Conservation (phyloP, 805 yeast genomes). For the Candida fluviatilis region DNA sequence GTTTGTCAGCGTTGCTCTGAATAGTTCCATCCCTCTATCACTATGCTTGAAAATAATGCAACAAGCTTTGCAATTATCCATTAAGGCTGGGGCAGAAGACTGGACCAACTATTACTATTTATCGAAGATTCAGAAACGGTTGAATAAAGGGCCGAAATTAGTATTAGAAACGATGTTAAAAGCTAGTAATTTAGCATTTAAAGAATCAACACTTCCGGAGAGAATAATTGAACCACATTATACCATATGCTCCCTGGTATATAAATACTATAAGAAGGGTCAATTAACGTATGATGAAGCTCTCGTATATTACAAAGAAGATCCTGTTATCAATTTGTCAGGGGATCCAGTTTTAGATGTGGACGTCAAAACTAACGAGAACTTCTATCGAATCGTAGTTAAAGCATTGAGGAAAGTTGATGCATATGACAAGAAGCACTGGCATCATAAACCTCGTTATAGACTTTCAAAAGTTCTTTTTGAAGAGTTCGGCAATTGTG, state of each 20-base stretch:
- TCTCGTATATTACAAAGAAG: conserved; percentile 31
- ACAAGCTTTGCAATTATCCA: conserved; percentile 45
- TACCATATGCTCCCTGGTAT: conserved; percentile 50
- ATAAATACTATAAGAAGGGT: conserved; percentile 47
- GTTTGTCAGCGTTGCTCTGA: conserved; percentile 20
- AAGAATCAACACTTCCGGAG: conserved; percentile 42
- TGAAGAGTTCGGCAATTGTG: conserved; percentile 49
- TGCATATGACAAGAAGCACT: conserved; percentile 68
- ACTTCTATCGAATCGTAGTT: conserved; percentile 40
- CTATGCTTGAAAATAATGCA: conserved; percentile 37
- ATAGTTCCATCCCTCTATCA: conserved; percentile 16
- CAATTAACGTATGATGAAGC: conserved; percentile 36
- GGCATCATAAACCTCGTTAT: conserved; percentile 88
- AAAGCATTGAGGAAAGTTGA: conserved; percentile 45
- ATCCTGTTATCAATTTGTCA: conserved; percentile 21
- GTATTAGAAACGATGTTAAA: conserved; percentile 40
- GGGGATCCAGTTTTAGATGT: conserved; percentile 4
- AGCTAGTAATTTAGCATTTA: conserved; percentile 43
- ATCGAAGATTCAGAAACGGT: conserved; percentile 56
- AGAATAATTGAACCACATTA: conserved; percentile 78
- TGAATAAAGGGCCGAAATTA: conserved; percentile 23
- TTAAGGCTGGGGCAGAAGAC: conserved; percentile 37
- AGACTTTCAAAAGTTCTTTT: conserved; percentile 60
- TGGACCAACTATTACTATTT: conserved; percentile 63
- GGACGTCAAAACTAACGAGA: conserved; percentile 7